Conservation (phyloP, 495 filamentous ascomycete species). For the Poronia punctata region DNA sequence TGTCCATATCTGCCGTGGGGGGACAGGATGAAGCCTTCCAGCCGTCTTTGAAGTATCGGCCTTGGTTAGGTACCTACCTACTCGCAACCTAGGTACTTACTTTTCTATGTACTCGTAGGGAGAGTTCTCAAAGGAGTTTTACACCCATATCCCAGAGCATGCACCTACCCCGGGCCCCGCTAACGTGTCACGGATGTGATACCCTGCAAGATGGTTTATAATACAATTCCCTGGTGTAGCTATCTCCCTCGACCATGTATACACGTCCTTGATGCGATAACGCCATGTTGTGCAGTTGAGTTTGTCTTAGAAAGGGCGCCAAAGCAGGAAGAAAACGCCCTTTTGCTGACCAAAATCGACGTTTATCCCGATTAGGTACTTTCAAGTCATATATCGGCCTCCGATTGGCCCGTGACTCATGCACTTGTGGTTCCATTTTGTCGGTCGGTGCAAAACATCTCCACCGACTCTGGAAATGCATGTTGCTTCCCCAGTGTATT, state of each 20-base stretch:
- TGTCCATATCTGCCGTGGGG: too few species aligned
- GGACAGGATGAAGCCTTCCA: too few species aligned
- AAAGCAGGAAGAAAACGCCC: conserved; percentile 3
- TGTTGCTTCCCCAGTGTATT: too few species aligned
- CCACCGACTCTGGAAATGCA: too few species aligned
- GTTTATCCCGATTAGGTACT: background rate
- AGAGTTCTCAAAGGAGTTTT: background rate
- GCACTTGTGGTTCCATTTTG: conserved; percentile 3
- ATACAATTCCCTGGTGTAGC: background rate
- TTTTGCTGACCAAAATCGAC: background rate
- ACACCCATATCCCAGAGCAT: background rate
- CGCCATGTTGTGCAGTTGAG: background rate
- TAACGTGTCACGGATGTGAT: too few species aligned
- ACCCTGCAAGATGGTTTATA: too few species aligned
- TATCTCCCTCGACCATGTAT: background rate
- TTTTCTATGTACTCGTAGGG: background rate
- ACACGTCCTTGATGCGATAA: background rate
- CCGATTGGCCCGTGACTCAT: conserved; percentile 8
- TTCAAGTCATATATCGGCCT: background rate
- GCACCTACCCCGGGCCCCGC: background rate
- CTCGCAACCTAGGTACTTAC: background rate
- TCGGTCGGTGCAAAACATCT: too few species aligned
- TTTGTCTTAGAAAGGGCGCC: conserved; percentile 1
- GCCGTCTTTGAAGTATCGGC: background rate
- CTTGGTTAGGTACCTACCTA: background rate